phyloP scores from a whole-genome alignment of 768 basidiomycete genomes.

The Rossbeevera mucosa region DNA sequence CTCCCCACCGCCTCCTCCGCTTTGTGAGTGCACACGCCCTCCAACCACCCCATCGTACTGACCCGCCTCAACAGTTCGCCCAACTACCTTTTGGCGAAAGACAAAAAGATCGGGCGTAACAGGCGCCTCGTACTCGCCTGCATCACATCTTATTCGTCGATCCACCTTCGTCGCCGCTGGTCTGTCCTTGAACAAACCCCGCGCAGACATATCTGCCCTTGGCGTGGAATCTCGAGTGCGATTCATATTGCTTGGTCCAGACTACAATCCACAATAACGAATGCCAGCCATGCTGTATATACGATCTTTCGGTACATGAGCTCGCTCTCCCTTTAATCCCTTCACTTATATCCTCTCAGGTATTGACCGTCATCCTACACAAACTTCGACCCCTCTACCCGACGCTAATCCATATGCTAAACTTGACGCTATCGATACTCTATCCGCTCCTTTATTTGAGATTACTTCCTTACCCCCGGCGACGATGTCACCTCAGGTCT shows the following conservation, averaged over 20 bases:
- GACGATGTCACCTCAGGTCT: constrained; percentile 12
- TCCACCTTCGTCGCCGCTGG: constrained; percentile 79
- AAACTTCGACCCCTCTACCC: constrained; percentile 9
- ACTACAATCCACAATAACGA: constrained; percentile 27
- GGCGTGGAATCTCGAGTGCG: constrained; percentile 56
- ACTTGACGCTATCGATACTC: neutral
- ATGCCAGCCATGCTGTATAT: constrained; percentile 17
- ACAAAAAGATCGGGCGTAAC: constrained; percentile 69
- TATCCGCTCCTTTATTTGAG: constrained; percentile 25
- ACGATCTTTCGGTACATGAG: constrained; percentile 11
- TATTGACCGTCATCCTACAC: constrained; percentile 19
- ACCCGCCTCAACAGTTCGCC: constrained; percentile 59
- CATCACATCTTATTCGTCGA: constrained; percentile 67
- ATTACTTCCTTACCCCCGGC: constrained; percentile 33
- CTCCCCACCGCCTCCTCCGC: constrained; percentile 56
- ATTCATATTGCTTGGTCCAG: constrained; percentile 37
- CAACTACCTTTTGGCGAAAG: constrained; percentile 77
- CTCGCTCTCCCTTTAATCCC: neutral
- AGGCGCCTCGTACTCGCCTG: constrained; percentile 66
- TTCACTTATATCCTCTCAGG: constrained; percentile 10
- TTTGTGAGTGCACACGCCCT: constrained; percentile 44
- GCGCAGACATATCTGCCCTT: constrained; percentile 55
- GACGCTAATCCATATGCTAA: neutral
- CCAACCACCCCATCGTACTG: neutral
- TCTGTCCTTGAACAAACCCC: constrained; percentile 58